Percentiles rank a stretch among this genome's conserved stretches.
phyloP scores from a whole-genome alignment of 257 asterid species.

The Cinchona pubescens region DNA sequence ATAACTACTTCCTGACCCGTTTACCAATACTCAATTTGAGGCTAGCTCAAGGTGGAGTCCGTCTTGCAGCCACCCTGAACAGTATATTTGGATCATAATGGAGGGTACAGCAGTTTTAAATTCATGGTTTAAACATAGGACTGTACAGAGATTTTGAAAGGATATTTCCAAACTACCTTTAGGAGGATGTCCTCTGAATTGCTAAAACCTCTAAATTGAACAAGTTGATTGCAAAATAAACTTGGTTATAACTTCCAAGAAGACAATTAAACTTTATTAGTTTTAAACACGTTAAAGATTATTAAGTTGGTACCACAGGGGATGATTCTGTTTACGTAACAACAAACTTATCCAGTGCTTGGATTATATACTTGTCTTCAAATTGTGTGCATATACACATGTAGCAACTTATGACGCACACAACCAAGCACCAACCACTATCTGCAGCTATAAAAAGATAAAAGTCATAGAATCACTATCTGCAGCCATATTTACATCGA shows the following conservation, averaged over 20 bases:
- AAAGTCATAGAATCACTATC: neutral
- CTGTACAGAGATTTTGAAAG: neutral
- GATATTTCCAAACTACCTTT: neutral
- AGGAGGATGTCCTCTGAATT: neutral
- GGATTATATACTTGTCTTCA: neutral
- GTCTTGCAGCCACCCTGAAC: slow-evolving; percentile 80
- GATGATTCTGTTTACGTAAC: neutral
- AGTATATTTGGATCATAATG: slow-evolving; percentile 55
- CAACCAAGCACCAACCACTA: neutral
- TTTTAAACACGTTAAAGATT: too few relatives aligned
- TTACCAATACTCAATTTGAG: slow-evolving; percentile 57
- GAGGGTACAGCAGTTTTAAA: neutral
- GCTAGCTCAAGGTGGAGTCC: slow-evolving; percentile 88
- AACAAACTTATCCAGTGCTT: neutral
- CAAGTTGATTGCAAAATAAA: neutral
- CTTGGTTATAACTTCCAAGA: neutral
- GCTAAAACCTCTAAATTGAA: neutral
- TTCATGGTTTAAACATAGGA: neutral
- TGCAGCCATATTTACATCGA: neutral
- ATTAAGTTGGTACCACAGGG: neutral
- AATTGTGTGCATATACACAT: neutral
- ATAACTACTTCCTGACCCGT: slow-evolving; percentile 63
- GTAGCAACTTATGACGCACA: neutral
- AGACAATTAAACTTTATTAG: too few relatives aligned
- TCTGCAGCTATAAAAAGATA: neutral